Conservation (phyloP, 2,329 filamentous ascomycete species). For the Cytospora piceicola region DNA sequence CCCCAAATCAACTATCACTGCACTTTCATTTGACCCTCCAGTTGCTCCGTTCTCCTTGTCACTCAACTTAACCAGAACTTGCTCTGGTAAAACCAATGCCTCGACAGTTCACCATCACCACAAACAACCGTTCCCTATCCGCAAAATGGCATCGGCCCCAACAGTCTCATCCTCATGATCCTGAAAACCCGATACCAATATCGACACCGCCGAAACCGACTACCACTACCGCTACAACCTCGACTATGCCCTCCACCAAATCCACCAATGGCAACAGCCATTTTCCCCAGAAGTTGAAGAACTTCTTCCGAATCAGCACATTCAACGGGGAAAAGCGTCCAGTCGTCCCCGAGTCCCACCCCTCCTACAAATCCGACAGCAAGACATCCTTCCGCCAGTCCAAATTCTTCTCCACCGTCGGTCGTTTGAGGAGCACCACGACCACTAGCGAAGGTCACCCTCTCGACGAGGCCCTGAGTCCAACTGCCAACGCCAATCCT, state of each 20-base stretch:
- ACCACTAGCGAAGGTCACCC: slow-evolving; percentile 91
- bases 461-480: slow-evolving; percentile 85
- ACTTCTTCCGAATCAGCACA: slow-evolving; percentile 71
- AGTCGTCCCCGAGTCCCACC: slow-evolving; percentile 32
- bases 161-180: slow-evolving; percentile 34
- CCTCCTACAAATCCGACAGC: slow-evolving; percentile 56
- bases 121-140: slow-evolving; percentile 28
- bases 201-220: slow-evolving; percentile 31
- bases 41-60: not conserved
- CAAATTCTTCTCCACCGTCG: slow-evolving; percentile 85
- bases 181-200: slow-evolving; percentile 31
- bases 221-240: slow-evolving; percentile 22
- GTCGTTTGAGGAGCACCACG: slow-evolving; percentile 85
- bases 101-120: slow-evolving; percentile 27
- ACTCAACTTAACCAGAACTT: slow-evolving; percentile 2
- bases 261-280: slow-evolving; percentile 59
- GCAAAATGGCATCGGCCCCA: slow-evolving; percentile 30
- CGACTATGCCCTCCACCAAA: slow-evolving; percentile 58
- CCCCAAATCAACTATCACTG: not conserved
- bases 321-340: slow-evolving; percentile 39
- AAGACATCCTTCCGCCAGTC: slow-evolving; percentile 80
- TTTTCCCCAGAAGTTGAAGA: slow-evolving; percentile 70
- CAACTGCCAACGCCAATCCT: slow-evolving; percentile 91
- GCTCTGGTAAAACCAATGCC: slow-evolving; percentile 14
- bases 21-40: not conserved